These are phyloP conservation scores for Cornus kousa DNA, from an alignment of 148 eudicot species.

Conservation along the genomic window DNA sequence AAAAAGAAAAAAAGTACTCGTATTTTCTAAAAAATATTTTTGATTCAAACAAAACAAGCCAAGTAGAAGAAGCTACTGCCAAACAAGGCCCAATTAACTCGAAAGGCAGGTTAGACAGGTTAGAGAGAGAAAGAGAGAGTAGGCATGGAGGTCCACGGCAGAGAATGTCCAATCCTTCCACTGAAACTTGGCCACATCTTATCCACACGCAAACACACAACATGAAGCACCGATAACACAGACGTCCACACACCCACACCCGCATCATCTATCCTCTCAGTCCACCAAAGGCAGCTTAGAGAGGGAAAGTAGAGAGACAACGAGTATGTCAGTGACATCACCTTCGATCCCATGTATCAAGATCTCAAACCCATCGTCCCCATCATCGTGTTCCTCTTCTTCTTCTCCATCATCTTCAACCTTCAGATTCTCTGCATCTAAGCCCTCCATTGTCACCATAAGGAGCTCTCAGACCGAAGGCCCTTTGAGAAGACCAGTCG, in stretches of 20 bases:
- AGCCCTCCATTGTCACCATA: conserved; percentile 38
- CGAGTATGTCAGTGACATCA: conserved; percentile 67
- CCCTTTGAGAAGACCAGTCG: conserved; percentile 77
- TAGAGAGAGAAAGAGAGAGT: too few species aligned
- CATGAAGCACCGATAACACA: too few species aligned
- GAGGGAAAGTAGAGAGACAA: neutral
- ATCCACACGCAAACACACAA: conserved; percentile 31
- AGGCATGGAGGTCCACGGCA: too few species aligned
- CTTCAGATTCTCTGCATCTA: conserved; percentile 29
- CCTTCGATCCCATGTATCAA: conserved; percentile 59
- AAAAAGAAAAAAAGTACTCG: too few species aligned
- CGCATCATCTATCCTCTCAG: neutral
- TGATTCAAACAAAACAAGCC: too few species aligned
- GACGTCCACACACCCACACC: conserved; percentile 2
- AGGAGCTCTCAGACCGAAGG: conserved; percentile 79
- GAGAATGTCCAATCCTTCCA: too few species aligned
- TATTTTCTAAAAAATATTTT: too few species aligned
- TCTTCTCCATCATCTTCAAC: conserved; percentile 37
- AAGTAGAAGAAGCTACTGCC: too few species aligned
- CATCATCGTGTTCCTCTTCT: conserved; percentile 24
- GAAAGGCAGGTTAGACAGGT: too few species aligned
- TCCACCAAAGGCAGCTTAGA: neutral
- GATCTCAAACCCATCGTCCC: conserved; percentile 21
- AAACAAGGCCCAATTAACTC: too few species aligned
- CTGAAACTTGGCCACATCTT: conserved; percentile 46